These are phyloP conservation scores for Pisolithus thermaeus DNA, from an alignment of 1,284 basidiomycete genomes.

Conservation along the genomic window DNA sequence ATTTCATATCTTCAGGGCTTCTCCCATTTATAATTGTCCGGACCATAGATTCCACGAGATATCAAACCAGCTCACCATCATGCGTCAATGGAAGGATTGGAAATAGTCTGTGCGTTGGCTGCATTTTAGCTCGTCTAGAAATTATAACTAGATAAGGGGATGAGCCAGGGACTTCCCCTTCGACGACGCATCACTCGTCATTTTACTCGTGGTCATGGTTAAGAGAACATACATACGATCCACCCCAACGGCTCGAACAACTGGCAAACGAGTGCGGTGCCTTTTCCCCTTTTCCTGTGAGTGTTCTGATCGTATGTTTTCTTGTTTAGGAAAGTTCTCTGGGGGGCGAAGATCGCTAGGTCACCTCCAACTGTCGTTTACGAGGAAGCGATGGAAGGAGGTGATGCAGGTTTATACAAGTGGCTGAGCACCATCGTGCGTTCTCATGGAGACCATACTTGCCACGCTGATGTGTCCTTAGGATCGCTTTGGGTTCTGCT, in stretches of 20 bases:
- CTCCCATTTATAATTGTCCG: conserved; percentile 2
- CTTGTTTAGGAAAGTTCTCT: conserved; percentile 60
- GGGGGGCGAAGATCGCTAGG: conserved; percentile 75
- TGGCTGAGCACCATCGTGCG: conserved; percentile 82
- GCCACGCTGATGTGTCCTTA: conserved; percentile 26
- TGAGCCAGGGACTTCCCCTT: conserved; percentile 52
- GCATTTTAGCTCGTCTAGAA: background rate
- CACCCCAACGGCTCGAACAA: conserved; percentile 33
- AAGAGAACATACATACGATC: conserved; percentile 69
- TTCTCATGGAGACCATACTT: conserved; percentile 9
- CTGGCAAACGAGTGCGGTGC: conserved; percentile 37
- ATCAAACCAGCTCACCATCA: conserved; percentile 62
- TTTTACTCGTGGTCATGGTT: conserved; percentile 88
- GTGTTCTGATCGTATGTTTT: conserved; percentile 3
- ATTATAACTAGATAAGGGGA: background rate
- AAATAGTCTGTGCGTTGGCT: conserved; percentile 51
- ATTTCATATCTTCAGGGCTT: conserved; percentile 11
- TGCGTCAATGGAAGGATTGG: conserved; percentile 59
- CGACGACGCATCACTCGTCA: conserved; percentile 55
- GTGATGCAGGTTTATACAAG: conserved; percentile 67
- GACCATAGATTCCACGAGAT: conserved; percentile 64
- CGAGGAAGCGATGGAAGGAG: conserved; percentile 66
- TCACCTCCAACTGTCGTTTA: conserved; percentile 76
- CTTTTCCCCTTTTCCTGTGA: conserved; percentile 2
- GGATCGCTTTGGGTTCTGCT: conserved; percentile 87